phyloP scores from a whole-genome alignment of 768 basidiomycete species.

The Gloeopeniophorella convolvens region DNA sequence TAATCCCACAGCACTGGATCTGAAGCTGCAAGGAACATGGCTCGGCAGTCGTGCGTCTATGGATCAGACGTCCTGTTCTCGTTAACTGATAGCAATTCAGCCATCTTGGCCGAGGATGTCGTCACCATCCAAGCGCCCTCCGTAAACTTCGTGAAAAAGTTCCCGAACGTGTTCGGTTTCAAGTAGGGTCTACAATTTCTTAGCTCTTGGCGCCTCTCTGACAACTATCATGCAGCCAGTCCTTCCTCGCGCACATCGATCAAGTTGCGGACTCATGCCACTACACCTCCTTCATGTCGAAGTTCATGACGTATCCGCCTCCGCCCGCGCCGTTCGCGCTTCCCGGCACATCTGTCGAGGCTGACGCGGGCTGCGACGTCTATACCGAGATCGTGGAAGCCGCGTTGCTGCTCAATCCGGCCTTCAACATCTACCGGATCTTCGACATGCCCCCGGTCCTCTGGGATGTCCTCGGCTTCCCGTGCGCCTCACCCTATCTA shows the following conservation, averaged over 20 bases:
- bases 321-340: conserved; percentile 15
- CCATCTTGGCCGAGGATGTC: background rate
- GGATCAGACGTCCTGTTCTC: background rate
- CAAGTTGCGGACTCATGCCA: conserved; percentile 8
- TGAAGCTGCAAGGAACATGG: conserved; percentile 16
- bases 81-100: background rate
- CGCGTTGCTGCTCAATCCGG: conserved; percentile 15
- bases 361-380: conserved; percentile 14
- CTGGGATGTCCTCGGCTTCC: conserved; percentile 20
- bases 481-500: background rate
- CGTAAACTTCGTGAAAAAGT: conserved; percentile 11
- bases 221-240: too few species aligned
- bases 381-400: background rate
- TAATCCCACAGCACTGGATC: conserved; percentile 4
- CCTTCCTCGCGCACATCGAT: conserved; percentile 14
- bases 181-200: conserved; percentile 1
- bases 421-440: conserved; percentile 18
- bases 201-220: background rate
- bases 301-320: conserved; percentile 16
- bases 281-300: conserved; percentile 13
- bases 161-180: conserved; percentile 12
- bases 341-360: conserved; percentile 6
- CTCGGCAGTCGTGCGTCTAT: conserved; percentile 13
- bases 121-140: background rate
- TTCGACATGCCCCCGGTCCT: conserved; percentile 18